Conservation (phyloP, 2,329 filamentous ascomycete species). For the Aspergillus candidus region DNA sequence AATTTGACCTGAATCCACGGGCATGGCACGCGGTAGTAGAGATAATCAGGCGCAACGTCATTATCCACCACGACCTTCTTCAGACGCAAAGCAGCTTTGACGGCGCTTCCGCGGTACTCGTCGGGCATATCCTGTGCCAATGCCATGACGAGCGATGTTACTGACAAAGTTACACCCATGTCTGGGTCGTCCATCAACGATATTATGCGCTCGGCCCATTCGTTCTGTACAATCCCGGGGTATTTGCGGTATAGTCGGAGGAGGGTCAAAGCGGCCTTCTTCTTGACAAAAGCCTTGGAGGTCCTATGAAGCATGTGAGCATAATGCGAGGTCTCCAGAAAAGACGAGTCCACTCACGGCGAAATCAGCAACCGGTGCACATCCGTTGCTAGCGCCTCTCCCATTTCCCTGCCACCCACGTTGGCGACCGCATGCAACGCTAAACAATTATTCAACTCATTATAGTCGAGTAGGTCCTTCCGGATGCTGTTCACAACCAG, state of each 20-base stretch:
- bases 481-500: constrained; percentile 97
- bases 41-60: constrained; percentile 83
- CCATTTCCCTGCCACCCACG: constrained; percentile 94
- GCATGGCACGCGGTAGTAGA: constrained; percentile 99
- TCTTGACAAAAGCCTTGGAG: constrained; percentile 97
- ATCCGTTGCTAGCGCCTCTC: constrained; percentile 83
- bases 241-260: constrained; percentile 91
- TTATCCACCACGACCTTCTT: constrained; percentile 87
- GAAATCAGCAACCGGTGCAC: constrained; percentile 92
- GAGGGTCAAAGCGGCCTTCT: constrained; percentile 92
- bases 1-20: constrained; percentile 98
- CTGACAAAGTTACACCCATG: constrained; percentile 87
- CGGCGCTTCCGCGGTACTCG: constrained; percentile 87
- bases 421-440: constrained; percentile 97
- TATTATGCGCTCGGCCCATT: constrained; percentile 97
- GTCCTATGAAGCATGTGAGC: constrained; percentile 43
- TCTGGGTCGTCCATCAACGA: constrained; percentile 97
- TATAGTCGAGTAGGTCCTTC: constrained; percentile 89
- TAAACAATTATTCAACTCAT: constrained; percentile 95
- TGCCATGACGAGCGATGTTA: constrained; percentile 92
- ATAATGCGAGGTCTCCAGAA: constrained; percentile 30
- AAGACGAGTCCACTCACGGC: constrained; percentile 56
- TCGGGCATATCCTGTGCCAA: constrained; percentile 91
- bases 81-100: constrained; percentile 82
- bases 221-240: constrained; percentile 85